These are phyloP conservation scores for Ustilago shanxiensis DNA, from an alignment of 1,284 basidiomycete species.

Conservation along the genomic window DNA sequence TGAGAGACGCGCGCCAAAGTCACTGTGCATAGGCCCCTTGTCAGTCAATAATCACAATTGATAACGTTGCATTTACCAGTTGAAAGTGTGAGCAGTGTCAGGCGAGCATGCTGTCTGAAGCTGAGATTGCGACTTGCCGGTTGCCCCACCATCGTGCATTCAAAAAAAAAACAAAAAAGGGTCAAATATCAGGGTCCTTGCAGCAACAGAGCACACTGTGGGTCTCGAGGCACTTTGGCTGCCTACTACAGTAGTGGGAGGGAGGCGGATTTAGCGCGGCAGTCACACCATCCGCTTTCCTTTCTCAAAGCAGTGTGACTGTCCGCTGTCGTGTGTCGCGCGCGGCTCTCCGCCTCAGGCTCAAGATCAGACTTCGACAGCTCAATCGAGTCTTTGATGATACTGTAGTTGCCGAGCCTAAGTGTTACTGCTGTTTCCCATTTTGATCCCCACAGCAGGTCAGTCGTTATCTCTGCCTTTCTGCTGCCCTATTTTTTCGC, in stretches of 20 bases:
- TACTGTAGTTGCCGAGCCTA: too few relatives aligned
- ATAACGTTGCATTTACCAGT: neutral
- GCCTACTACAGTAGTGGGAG: too few relatives aligned
- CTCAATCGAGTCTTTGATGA: too few relatives aligned
- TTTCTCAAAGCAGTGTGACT: too few relatives aligned
- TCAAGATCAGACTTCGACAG: too few relatives aligned
- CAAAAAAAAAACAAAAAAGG: conserved; percentile 8
- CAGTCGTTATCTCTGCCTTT: neutral
- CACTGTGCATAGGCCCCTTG: conserved; percentile 21
- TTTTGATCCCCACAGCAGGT: neutral
- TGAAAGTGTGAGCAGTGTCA: conserved; percentile 8
- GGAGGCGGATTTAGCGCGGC: neutral
- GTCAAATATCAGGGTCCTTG: conserved; percentile 21
- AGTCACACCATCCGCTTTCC: neutral
- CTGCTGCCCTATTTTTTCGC: too few relatives aligned
- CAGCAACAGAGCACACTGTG: conserved; percentile 7
- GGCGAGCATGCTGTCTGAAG: conserved; percentile 9
- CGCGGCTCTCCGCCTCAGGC: too few relatives aligned
- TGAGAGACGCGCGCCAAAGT: conserved; percentile 30
- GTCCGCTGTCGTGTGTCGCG: too few relatives aligned
- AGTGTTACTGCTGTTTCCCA: too few relatives aligned
- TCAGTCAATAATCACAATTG: neutral
- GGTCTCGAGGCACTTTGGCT: conserved; percentile 9
- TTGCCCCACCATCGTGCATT: neutral
- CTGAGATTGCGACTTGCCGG: neutral